phyloP scores from a whole-genome alignment of 225 moss, liverwort and hornwort genomes.

The Thuidium tamariscinum region DNA sequence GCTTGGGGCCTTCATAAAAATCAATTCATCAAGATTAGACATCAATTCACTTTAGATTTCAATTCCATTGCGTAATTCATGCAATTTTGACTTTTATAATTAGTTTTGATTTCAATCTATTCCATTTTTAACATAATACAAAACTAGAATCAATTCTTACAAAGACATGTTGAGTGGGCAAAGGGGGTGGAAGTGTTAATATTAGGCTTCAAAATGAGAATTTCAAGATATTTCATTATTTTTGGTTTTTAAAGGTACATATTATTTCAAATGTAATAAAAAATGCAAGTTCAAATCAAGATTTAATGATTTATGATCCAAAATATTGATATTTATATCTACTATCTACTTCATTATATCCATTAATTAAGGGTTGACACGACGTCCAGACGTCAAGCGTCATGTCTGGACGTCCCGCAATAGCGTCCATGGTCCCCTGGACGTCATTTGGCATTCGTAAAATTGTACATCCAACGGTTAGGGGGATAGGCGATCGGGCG shows the following conservation, averaged over 20 bases:
- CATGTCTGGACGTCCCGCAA: too few species aligned
- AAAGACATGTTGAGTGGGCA: neutral
- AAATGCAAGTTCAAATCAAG: neutral
- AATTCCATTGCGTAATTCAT: neutral
- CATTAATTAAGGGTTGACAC: too few species aligned
- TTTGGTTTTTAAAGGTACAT: neutral
- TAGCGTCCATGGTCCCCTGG: too few species aligned
- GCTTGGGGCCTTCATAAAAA: neutral
- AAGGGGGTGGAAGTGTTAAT: too few species aligned
- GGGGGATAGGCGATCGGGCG: too few species aligned
- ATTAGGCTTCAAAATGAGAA: neutral
- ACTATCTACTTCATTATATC: neutral
- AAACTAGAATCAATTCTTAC: neutral
- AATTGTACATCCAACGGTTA: too few species aligned
- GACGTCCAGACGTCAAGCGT: too few species aligned
- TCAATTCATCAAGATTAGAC: neutral
- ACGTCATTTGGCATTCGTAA: too few species aligned
- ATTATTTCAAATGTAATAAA: neutral
- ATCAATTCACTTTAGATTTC: rapidly evolving
- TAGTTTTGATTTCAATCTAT: neutral
- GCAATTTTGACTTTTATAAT: neutral
- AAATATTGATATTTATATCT: neutral
- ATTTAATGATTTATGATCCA: neutral
- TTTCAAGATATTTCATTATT: neutral
- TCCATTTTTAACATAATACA: neutral